Percentiles rank a stretch among this genome's conserved stretches.
Conservation (phyloP, 2,329 filamentous ascomycete species). For the Ophiostoma fasciatum region DNA sequence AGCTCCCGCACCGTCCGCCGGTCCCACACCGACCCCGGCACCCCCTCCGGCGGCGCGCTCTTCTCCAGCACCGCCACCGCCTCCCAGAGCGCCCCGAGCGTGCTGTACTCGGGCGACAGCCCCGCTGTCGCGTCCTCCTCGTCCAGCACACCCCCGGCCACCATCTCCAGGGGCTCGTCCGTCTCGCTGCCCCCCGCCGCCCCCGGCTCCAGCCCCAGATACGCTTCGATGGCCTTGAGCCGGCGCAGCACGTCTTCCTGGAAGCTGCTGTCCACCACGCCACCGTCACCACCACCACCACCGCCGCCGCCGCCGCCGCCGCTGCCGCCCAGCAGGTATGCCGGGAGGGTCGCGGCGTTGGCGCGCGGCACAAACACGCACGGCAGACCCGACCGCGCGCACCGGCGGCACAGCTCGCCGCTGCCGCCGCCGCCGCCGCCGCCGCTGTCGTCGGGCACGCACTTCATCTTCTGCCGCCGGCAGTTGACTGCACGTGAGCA, state of each 20-base stretch:
- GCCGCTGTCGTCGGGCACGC: slow-evolving; percentile 3
- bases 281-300: no score
- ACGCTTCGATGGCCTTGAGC: slow-evolving; percentile 5
- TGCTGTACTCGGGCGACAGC: slow-evolving; percentile 1
- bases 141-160: neutral
- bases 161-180: neutral
- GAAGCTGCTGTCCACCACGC: slow-evolving; percentile 3
- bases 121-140: neutral
- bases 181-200: neutral
- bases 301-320: neutral
- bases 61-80: slow-evolving; percentile 2
- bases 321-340: neutral
- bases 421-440: no score
- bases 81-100: slow-evolving; percentile 7
- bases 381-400: slow-evolving; percentile 6
- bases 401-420: slow-evolving; percentile 10
- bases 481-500: slow-evolving; percentile 9
- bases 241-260: slow-evolving; percentile 6
- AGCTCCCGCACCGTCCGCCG: slow-evolving; percentile 5
- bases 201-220: neutral
- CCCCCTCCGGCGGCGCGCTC: neutral
- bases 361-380: slow-evolving; percentile 10
- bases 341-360: slow-evolving; percentile 7
- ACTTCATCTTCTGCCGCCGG: slow-evolving; percentile 11
- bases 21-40: slow-evolving; percentile 5